Base-by-base conservation (phyloP, 1,284 basidiomycete species). In the Apiotrichum gamsii region DNA sequence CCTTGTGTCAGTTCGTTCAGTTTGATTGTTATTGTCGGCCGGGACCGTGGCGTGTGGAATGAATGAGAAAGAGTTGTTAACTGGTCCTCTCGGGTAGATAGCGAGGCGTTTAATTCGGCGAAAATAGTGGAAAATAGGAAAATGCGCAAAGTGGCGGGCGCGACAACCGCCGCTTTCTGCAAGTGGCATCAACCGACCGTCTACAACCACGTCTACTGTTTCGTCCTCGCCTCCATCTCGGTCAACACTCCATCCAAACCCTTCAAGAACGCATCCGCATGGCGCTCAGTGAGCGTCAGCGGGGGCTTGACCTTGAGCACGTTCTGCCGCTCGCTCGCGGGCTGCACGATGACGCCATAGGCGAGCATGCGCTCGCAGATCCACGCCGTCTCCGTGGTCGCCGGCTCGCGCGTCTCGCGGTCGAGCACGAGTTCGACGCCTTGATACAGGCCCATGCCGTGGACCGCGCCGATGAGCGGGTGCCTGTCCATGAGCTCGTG, bases 261-360 rank as follows among this genome's bases (percentile, higher is more conserved):
- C 10, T 42, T 23, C 18, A 44, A 40, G 34, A 51, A 51, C 37
- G 43, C 37, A 14, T 29, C 41, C 16, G 49, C 49, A n/a, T 51
- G 36, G 8, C 24, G 28, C 14, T 4, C 2, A 5, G 49, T 51
- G 15, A 51, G 38, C 25, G 45, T 47, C n/a, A 51, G 40, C 13
- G 49, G 49, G 31, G 49, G 49, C 45, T 51, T 51, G 49, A 51
- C 36, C 45, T 51, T 51, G 49, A 51, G 49, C 25, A 51, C 49
- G 41, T 51, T 51, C 11, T 41, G 35, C 19, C 49, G 35, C 41
- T 51, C 49, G 15, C 37, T 40, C 15, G 49, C 47, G 14, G 40
- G n/a, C 49, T 51, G 49, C 20, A 43, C 31, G 21, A 51, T 44
- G 10, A 51, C 41, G 20, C 49, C 49, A n/a, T 47, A 44, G 32